Evolutionary conservation across 257 asterid genomes (phyloP), one percentile per base, ranked within the genome.

Genomic region (Nicotiana knightiana): DNA sequence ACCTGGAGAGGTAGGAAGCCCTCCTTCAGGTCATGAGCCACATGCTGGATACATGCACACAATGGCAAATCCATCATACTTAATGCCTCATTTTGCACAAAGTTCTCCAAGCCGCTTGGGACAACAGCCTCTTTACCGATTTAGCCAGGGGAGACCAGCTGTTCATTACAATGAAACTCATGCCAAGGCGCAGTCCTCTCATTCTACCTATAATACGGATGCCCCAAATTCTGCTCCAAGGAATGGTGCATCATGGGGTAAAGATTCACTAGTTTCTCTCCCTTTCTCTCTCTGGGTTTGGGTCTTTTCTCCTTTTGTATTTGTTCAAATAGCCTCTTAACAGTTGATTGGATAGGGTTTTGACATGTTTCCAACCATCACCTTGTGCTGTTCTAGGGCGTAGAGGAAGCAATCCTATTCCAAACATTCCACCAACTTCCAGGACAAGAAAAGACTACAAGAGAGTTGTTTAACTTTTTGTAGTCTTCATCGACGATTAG

Each of bases 81-180:
- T 88, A 62, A 81, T 81, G 85, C 96, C 97, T 76, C 93, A 91
- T 77, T 81, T 83, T 81, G 82, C 90, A 57, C 96, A 84, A 83
- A 85, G 73, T 88, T 93, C 97, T 67, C 94, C 92, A 54, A 92
- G 96, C 86, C 94, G 94, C 48, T 83, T 91, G 70, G 93, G 95
- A 21, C 93, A 89, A 83, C 92, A 87, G 82, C 92, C 92, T 8
- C 48, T 67, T 78, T 93, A 90, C 88, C 90, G 90, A 86, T 89
- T 85, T 77, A 89, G 83, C 88, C 90, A 88, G 26, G 97, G 97
- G 84, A 89, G 97, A 82, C 81, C 91, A 65, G 91, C 89, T 28
- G 75, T 79, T 81, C 93, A 89, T 77, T 93, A 92, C 80, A 89
- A 86, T 68, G 89, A 90, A 80, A 86, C 82, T 85, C 89, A 86